A percentile compares a stretch with the other conserved stretches of the same genome.
Conservation (phyloP, 148 eudicot genomes). For the Fagopyrum homotropicum region DNA sequence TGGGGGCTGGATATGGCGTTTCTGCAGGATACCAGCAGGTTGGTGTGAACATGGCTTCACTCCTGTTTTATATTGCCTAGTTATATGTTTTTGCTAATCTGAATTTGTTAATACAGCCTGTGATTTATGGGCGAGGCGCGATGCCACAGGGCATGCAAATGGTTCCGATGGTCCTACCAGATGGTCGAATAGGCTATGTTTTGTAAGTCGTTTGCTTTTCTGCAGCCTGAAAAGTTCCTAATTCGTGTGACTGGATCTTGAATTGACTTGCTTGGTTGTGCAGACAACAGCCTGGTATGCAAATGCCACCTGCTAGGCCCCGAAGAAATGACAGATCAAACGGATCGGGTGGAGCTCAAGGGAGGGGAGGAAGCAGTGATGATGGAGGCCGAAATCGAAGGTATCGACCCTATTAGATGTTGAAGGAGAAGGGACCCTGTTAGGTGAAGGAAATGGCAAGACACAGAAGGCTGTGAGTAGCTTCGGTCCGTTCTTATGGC, state of each 20-base stretch:
- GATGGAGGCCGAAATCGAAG: constrained; percentile 54
- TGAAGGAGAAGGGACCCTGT: neutral
- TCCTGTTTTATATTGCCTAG: neutral
- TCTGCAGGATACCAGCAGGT: constrained; percentile 76
- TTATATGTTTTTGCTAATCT: neutral
- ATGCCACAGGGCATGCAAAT: constrained; percentile 98
- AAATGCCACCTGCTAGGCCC: constrained; percentile 50
- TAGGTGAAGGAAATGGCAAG: neutral
- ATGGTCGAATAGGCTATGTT: constrained; percentile 96
- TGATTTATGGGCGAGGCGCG: constrained; percentile 90
- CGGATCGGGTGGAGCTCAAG: constrained; percentile 58
- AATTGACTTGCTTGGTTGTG: constrained; percentile 7
- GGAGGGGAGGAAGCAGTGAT: constrained; percentile 56
- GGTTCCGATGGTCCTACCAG: constrained; percentile 99
- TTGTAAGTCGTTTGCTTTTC: constrained; percentile 50
- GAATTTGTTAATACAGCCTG: constrained; percentile 42
- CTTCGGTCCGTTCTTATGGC: neutral
- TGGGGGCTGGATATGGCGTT: constrained; percentile 67
- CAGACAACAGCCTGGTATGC: constrained; percentile 96
- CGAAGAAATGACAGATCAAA: constrained; percentile 72
- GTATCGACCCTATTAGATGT: constrained; percentile 62
- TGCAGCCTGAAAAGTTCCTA: neutral
- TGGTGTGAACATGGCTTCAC: neutral
- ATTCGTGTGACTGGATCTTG: neutral
- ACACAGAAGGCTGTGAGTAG: neutral